Evolutionary conservation across 2,329 filamentous ascomycete genomes (phyloP).

Genomic region (Penicillium sp.): DNA sequence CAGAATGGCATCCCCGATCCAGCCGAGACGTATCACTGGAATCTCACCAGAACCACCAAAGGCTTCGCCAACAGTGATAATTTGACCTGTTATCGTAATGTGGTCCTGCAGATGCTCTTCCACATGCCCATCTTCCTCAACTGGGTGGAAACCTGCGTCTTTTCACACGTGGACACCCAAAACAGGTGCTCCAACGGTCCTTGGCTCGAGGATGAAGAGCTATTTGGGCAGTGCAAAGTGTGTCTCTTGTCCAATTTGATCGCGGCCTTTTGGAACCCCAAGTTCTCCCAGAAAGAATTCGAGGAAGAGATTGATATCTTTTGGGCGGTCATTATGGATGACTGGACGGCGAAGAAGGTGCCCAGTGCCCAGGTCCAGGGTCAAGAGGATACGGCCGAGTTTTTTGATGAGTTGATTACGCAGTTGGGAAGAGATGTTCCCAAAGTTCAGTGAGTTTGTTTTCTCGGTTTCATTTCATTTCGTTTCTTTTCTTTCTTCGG

Average conservation of each 20-base stretch:
- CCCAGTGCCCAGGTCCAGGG: not conserved
- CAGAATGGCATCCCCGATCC: too few species aligned
- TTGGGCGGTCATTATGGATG: not conserved
- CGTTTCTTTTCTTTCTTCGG: too few species aligned
- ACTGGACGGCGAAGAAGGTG: not conserved
- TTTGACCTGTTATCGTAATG: slow-evolving; percentile 26
- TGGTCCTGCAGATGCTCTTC: slow-evolving; percentile 19
- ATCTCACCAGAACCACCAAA: not conserved
- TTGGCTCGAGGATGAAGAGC: not conserved
- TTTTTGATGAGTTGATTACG: not conserved
- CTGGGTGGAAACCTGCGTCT: slow-evolving; percentile 12
- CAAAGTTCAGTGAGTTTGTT: too few species aligned
- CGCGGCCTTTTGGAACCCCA: slow-evolving; percentile 15
- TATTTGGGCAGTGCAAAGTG: not conserved
- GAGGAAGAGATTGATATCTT: not conserved
- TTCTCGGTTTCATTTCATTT: too few species aligned
- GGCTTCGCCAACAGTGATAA: slow-evolving; percentile 1
- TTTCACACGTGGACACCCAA: slow-evolving; percentile 1
- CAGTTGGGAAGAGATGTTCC: slow-evolving; percentile 1
- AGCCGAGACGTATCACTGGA: not conserved
- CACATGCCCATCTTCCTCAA: slow-evolving; percentile 22
- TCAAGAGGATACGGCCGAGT: slow-evolving; percentile 11
- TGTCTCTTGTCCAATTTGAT: slow-evolving; percentile 15
- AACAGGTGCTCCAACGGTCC: not conserved
- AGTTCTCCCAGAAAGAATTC: not conserved